Evolutionary conservation across 805 yeast genomes (phyloP).

Genomic region (Kuraishia floccosa): DNA sequence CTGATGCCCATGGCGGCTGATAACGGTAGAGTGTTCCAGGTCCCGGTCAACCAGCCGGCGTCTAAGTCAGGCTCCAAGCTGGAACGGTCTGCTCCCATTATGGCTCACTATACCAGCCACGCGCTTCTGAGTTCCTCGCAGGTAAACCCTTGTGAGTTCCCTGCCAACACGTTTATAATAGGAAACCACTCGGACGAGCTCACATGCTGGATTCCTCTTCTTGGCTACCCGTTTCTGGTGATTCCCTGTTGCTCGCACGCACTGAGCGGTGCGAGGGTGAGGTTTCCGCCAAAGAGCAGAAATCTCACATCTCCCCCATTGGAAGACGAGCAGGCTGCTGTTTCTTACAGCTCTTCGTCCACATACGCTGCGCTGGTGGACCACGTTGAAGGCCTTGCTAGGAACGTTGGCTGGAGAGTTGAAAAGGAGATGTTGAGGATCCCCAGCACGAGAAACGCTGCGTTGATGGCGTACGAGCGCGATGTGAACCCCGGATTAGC

Average conservation of each 20-base stretch:
- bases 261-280: constrained; percentile 59
- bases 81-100: too few relatives aligned
- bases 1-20: constrained; percentile 43
- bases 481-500: constrained; percentile 16
- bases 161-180: constrained; percentile 65
- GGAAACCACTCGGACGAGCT: constrained; percentile 95
- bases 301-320: background rate
- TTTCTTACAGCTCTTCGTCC: constrained; percentile 31
- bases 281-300: constrained; percentile 31
- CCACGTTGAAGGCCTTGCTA: constrained; percentile 64
- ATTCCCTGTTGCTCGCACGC: constrained; percentile 95
- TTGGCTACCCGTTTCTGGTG: constrained; percentile 80
- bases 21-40: constrained; percentile 51
- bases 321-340: constrained; percentile 3
- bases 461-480: constrained; percentile 57
- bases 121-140: constrained; percentile 38
- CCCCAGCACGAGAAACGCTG: constrained; percentile 91
- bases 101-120: constrained; percentile 44
- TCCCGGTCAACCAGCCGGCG: constrained; percentile 20
- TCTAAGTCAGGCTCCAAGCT: constrained; percentile 12
- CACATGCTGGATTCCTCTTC: constrained; percentile 89
- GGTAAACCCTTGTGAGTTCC: constrained; percentile 56
- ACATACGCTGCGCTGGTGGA: constrained; percentile 82
- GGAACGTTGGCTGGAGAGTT: constrained; percentile 69
- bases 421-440: constrained; percentile 83